A percentile compares a stretch with the other conserved stretches of the same genome.
phyloP scores from a whole-genome alignment of 2,329 filamentous ascomycete species.

The Acephala macrosclerotiorum region DNA sequence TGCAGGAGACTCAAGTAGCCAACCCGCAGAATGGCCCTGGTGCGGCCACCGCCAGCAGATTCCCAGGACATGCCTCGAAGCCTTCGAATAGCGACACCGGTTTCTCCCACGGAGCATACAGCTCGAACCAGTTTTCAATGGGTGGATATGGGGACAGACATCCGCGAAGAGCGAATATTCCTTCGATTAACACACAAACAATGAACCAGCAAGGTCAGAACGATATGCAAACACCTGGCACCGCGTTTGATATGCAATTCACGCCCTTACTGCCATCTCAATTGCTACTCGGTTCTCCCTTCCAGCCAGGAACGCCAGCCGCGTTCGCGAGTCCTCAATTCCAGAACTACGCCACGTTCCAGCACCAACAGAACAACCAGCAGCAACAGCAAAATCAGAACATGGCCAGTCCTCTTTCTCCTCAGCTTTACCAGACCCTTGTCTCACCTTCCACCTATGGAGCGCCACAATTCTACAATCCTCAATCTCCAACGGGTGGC shows the following conservation, averaged over 20 bases:
- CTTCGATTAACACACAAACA: slow-evolving; percentile 87
- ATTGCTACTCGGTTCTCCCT: slow-evolving; percentile 92
- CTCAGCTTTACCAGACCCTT: slow-evolving; percentile 83
- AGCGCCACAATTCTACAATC: slow-evolving; percentile 80
- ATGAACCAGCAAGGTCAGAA: slow-evolving; percentile 61
- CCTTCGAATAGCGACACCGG: slow-evolving; percentile 84
- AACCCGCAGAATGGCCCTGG: slow-evolving; percentile 65
- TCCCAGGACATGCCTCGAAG: slow-evolving; percentile 77
- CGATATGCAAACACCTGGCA: slow-evolving; percentile 86
- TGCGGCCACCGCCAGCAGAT: slow-evolving; percentile 64
- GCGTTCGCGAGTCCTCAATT: slow-evolving; percentile 93
- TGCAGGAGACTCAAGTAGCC: slow-evolving; percentile 84
- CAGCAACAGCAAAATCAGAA: slow-evolving; percentile 63
- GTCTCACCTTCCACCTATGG: slow-evolving; percentile 87
- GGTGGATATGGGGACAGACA: slow-evolving; percentile 87
- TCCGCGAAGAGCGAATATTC: slow-evolving; percentile 83
- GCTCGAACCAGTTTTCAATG: slow-evolving; percentile 76
- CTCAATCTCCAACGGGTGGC: slow-evolving; percentile 85
- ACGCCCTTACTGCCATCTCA: slow-evolving; percentile 95
- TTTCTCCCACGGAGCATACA: slow-evolving; percentile 92
- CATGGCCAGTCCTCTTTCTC: slow-evolving; percentile 78
- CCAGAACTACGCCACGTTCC: slow-evolving; percentile 81
- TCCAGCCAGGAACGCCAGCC: slow-evolving; percentile 92
- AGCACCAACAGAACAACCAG: slow-evolving; percentile 62
- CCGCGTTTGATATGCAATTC: slow-evolving; percentile 97